Evolutionary conservation across 1,284 basidiomycete species (phyloP), one percentile per base, ranked within the genome.

Genomic region (Trametes pubescens): DNA sequence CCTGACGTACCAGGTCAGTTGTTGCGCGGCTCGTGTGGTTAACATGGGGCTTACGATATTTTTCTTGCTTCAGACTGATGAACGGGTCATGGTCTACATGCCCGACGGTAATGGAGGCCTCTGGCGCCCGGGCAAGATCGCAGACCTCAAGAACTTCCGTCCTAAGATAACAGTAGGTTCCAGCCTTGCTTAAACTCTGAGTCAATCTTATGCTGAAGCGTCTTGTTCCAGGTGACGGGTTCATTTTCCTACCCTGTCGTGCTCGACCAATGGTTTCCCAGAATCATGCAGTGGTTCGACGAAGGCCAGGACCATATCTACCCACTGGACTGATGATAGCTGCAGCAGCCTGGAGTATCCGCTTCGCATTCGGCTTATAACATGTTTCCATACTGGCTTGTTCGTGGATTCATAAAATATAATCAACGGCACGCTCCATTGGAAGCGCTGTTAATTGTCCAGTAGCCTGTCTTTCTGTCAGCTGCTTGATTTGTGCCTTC

Each of bases 271-370:
- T 43, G 51, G 5, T n/a, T 9, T 0, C 43, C 51, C 1, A 21
- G 51, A 5, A 54, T 60, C 43, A 46, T 53, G 4, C 49, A 46
- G 16, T 59, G 51, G 51, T 60, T 60, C 34, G 51, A 53, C 34
- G 51, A 52, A 40, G 44, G 40, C 9, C 40, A 37, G 29, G 32
- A 21, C 5, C 40, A 43, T 9, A 53, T 53, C n/a, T 44, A n/a
- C 8, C 44, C 3, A 4, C 26, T 13, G 8, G 2, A 6, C n/a
- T 44, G 13, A 44, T n/a, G 29, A 32, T 32, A 8, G 8, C 29
- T 32, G 29, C 29, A 4, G 29, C 29, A 8, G 29, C n/a, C n/a
- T n/a, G n/a, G n/a, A n/a, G n/a, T n/a, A n/a, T n/a, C n/a, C n/a
- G n/a, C n/a, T n/a, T n/a, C n/a, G n/a, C n/a, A n/a, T 32, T 38